These are phyloP conservation scores for Solanum pinnatisectum DNA, from an alignment of 257 asterid genomes.

Conservation along the genomic window DNA sequence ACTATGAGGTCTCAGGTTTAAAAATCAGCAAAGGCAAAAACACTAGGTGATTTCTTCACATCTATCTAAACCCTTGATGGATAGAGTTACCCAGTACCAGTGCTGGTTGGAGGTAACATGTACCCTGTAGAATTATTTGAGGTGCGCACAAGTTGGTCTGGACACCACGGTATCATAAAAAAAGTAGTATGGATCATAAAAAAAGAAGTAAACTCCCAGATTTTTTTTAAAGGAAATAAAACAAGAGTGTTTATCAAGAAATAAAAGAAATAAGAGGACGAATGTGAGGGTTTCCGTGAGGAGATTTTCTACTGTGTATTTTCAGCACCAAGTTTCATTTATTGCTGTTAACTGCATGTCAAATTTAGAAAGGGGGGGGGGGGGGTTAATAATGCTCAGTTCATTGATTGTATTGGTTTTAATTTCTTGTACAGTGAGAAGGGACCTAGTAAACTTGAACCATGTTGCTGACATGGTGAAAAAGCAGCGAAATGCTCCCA, in stretches of 20 bases:
- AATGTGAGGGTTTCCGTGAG: neutral
- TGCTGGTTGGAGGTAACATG: neutral
- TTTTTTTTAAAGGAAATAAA: no score
- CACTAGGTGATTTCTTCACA: neutral
- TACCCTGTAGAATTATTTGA: neutral
- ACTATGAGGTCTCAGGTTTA: neutral
- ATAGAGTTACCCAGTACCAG: no score
- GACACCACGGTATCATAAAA: neutral
- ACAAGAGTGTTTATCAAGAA: neutral
- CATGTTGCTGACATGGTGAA: slow-evolving; percentile 61
- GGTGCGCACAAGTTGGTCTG: neutral
- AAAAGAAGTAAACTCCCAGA: neutral
- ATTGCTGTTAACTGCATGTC: neutral
- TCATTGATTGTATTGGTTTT: neutral
- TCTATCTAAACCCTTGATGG: neutral
- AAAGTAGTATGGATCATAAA: neutral
- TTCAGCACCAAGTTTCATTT: neutral
- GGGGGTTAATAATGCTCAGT: neutral
- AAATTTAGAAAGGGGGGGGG: neutral
- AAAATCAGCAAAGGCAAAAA: neutral
- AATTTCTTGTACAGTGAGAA: slow-evolving; percentile 20
- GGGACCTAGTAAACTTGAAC: slow-evolving; percentile 36
- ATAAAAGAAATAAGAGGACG: neutral
- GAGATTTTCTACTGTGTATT: neutral
- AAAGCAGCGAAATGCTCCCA: slow-evolving; percentile 63